Evolutionary conservation across 352 stramenopile genomes (phyloP).

Genomic region (Pseudoperonospora humuli): DNA sequence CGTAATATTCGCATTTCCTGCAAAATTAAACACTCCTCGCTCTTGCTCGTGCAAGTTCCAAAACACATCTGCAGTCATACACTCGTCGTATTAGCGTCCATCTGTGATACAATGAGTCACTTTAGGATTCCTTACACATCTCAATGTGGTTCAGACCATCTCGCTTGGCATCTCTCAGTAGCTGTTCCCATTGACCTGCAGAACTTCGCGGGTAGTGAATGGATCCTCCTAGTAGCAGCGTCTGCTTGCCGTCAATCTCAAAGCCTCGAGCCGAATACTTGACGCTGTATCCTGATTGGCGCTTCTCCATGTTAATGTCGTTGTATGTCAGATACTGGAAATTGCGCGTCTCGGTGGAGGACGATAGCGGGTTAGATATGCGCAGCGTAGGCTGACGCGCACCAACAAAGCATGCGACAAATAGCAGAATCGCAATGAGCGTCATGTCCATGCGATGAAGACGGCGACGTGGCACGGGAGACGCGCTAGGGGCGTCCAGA

Average conservation of each 20-base stretch:
- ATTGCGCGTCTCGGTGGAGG: background rate
- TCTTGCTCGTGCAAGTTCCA: conserved; percentile 65
- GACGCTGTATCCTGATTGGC: conserved; percentile 41
- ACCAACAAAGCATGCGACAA: conserved; percentile 48
- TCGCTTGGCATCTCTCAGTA: conserved; percentile 54
- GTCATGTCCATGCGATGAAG: conserved; percentile 43
- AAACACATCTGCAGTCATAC: conserved; percentile 43
- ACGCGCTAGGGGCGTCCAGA: conserved; percentile 5
- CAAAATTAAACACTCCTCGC: conserved; percentile 46
- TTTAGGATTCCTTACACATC: conserved; percentile 61
- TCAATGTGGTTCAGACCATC: conserved; percentile 71
- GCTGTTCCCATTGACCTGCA: conserved; percentile 40
- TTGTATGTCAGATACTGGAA: conserved; percentile 51
- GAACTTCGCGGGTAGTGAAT: conserved; percentile 59
- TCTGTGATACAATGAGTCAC: too few species aligned
- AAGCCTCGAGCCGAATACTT: conserved; percentile 45
- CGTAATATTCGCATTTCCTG: conserved; percentile 43
- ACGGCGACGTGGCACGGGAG: conserved; percentile 8
- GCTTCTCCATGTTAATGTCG: conserved; percentile 34
- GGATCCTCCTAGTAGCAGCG: conserved; percentile 57
- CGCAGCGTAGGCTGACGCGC: conserved; percentile 36
- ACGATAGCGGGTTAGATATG: conserved; percentile 30
- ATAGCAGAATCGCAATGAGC: conserved; percentile 34
- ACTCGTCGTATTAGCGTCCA: too few species aligned
- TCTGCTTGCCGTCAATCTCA: conserved; percentile 43